These are phyloP conservation scores for Monosporozyma unispora DNA, from an alignment of 805 yeast genomes.

Conservation along the genomic window DNA sequence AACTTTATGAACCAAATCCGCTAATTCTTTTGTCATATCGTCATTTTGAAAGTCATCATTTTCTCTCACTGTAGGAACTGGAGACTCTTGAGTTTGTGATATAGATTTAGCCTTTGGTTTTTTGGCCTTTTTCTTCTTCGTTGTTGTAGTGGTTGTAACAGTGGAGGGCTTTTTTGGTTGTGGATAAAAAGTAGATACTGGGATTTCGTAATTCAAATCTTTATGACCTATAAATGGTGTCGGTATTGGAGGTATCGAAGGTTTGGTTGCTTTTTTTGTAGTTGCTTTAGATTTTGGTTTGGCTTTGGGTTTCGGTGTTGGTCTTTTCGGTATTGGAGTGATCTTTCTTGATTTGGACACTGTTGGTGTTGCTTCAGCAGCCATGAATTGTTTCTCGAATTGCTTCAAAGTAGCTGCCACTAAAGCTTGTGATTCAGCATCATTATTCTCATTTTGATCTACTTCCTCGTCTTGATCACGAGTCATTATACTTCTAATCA, in stretches of 20 bases:
- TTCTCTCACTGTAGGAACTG: background rate
- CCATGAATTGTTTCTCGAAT: conserved; percentile 25
- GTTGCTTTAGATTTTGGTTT: conserved; percentile 1
- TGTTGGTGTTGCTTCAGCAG: conserved; percentile 6
- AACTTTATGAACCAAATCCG: conserved; percentile 47
- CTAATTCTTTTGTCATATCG: conserved; percentile 44
- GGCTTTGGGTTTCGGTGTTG: conserved; percentile 5
- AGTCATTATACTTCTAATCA: conserved; percentile 23
- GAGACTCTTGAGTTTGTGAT: background rate
- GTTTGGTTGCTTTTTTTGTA: background rate
- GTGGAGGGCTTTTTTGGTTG: conserved; percentile 3
- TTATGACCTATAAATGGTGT: background rate
- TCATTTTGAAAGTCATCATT: conserved; percentile 15
- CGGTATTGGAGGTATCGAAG: background rate
- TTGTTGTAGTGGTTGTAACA: conserved; percentile 6
- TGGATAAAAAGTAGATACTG: conserved; percentile 5
- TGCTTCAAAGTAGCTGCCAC: conserved; percentile 30
- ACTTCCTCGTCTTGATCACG: conserved; percentile 9
- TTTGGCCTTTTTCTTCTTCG: conserved; percentile 19
- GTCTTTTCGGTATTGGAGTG: conserved; percentile 11
- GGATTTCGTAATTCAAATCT: conserved; percentile 4
- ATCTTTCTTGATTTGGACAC: conserved; percentile 3
- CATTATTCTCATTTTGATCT: conserved; percentile 9
- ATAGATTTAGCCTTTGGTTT: background rate
- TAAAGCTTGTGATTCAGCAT: conserved; percentile 27